A percentile compares a stretch with the other conserved stretches of the same genome.
These are phyloP conservation scores for Aspergillus fructus DNA, from an alignment of 2,329 filamentous ascomycete genomes.

Conservation along the genomic window DNA sequence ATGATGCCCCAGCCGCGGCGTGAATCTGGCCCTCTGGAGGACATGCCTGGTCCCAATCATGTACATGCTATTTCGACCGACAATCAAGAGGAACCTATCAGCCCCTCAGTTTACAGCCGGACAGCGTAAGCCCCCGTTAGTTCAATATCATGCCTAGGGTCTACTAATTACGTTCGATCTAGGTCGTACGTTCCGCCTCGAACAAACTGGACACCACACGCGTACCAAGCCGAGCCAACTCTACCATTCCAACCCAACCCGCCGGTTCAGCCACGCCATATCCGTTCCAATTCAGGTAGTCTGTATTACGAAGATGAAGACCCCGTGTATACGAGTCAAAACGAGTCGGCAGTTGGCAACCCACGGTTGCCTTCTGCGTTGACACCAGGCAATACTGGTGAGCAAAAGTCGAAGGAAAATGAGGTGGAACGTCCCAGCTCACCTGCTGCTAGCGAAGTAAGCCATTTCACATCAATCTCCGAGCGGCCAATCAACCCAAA, in stretches of 20 bases:
- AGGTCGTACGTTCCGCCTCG: conserved; percentile 49
- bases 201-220: conserved; percentile 33
- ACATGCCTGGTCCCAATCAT: conserved; percentile 18
- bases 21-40: conserved; percentile 36
- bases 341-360: conserved; percentile 28
- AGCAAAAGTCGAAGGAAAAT: conserved; percentile 48
- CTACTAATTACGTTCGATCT: background rate
- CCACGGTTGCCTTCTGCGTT: conserved; percentile 35
- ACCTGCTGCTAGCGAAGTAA: conserved; percentile 74
- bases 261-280: conserved; percentile 22
- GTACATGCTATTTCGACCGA: conserved; percentile 29
- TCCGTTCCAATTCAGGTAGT: conserved; percentile 37
- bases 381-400: conserved; percentile 40
- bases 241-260: background rate
- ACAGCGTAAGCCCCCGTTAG: conserved; percentile 62
- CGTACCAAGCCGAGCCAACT: conserved; percentile 19
- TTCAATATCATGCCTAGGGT: background rate
- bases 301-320: conserved; percentile 92
- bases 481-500: conserved; percentile 85
- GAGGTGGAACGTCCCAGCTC: conserved; percentile 64
- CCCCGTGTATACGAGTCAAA: conserved; percentile 67
- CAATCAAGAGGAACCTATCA: conserved; percentile 40
- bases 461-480: conserved; percentile 85
- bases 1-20: conserved; percentile 70
- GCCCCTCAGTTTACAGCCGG: conserved; percentile 69